phyloP scores from a whole-genome alignment of 2,329 filamentous ascomycete species.

The Leptodontidium sp. region DNA sequence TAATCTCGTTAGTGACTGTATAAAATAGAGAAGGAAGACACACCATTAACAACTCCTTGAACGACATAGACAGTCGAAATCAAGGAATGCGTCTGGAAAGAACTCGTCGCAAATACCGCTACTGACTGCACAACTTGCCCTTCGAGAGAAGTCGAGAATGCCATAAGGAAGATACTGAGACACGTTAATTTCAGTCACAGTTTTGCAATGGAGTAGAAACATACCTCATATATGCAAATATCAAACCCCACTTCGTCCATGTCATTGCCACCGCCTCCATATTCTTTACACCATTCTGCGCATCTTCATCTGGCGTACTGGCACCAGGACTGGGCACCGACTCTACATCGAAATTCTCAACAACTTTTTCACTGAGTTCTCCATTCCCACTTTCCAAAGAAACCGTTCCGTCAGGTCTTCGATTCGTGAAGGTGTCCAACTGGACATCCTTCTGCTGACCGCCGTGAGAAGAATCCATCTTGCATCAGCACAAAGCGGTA shows the following conservation, averaged over 20 bases:
- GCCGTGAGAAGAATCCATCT: not conserved
- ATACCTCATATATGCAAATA: conserved; percentile 37
- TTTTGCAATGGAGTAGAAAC: not conserved
- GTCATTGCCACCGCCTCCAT: conserved; percentile 39
- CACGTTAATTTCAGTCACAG: not conserved
- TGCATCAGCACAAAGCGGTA: not conserved
- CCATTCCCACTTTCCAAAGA: conserved; percentile 1
- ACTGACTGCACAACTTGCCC: conserved; percentile 53
- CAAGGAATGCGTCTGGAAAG: conserved; percentile 60
- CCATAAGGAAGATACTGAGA: conserved; percentile 54
- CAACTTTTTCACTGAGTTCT: conserved; percentile 5
- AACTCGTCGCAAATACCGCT: conserved; percentile 52
- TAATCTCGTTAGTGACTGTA: conserved; percentile 29
- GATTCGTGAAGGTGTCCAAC: not conserved
- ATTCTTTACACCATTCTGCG: conserved; percentile 37
- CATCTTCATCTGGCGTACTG: conserved; percentile 15
- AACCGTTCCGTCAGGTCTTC: not conserved
- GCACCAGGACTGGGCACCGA: conserved; percentile 9
- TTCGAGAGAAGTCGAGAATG: conserved; percentile 57
- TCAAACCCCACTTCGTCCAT: conserved; percentile 39
- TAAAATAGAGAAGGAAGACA: conserved; percentile 51
- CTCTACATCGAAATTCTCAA: conserved; percentile 5
- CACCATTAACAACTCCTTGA: conserved; percentile 49
- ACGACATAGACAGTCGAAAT: conserved; percentile 54
- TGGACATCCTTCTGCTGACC: not conserved